Conservation (phyloP, 306 rosid genomes). For the Casuarina cunninghamiana region DNA sequence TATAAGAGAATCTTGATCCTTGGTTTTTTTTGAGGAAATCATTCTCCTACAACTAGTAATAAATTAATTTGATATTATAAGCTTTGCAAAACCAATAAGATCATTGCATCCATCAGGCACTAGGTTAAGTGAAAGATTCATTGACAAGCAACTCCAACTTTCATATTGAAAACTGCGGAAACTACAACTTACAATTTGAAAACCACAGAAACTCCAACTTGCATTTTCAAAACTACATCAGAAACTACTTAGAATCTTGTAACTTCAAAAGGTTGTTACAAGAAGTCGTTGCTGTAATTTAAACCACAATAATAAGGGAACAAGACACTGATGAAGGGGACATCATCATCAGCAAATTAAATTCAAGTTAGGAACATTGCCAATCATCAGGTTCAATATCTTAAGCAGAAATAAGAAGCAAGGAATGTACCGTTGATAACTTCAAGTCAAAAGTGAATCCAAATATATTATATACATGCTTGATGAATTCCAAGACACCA, state of each 20-base stretch:
- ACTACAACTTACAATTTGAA: neutral
- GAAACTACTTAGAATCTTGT: neutral
- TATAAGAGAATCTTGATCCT: neutral
- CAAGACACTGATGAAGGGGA: neutral
- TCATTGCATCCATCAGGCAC: neutral
- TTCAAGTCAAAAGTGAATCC: conserved; percentile 91
- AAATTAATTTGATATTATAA: neutral
- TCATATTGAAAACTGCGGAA: neutral
- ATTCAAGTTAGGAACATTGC: neutral
- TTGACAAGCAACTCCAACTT: neutral
- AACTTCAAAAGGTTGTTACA: neutral
- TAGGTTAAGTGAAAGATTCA: neutral
- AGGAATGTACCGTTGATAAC: conserved; percentile 74
- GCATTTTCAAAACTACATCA: neutral
- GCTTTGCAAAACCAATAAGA: neutral
- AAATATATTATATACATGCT: conserved; percentile 61
- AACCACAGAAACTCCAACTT: neutral
- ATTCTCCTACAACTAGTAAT: neutral
- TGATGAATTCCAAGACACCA: conserved; percentile 66
- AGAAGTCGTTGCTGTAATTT: too few species aligned
- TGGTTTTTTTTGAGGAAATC: too few species aligned
- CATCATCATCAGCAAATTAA: neutral
- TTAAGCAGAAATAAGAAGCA: conserved; percentile 6
- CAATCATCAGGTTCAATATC: conserved; percentile 1
- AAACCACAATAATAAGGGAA: neutral